Evolutionary conservation across 352 stramenopile species (phyloP), one percentile per base, ranked within the genome.

Genomic region (Phytophthora citricola): DNA sequence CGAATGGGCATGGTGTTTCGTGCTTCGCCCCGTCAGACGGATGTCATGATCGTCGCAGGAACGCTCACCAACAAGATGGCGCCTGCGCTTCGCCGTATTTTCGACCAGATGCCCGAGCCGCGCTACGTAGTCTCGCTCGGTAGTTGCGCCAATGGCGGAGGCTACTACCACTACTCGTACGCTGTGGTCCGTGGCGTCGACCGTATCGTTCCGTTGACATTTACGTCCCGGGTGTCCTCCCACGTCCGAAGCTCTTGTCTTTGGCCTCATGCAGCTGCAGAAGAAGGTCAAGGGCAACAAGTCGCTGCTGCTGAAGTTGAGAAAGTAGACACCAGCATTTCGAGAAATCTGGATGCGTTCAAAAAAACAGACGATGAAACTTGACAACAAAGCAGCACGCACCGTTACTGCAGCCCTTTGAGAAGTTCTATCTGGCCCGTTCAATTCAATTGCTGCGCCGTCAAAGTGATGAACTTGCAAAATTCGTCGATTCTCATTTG

Each of bases 21-120:
- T 65, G 97, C 95, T 0, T 92, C 82, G 40, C 91, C 91, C 1
- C 89, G 94, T 58, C 92, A 98, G 71, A 96, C 92, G 1, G 98
- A 99, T 79, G 94, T 99, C 11, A 99, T 99, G 98, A 98, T 99
- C 78, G 97, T 99, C 27, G 96, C 98, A 8, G 98, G 98, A 10
- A 99, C 97, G 10, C 75, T 99, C 20, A 99, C 96, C 58, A 99
- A 99, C 87, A 99, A 99, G 79, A 99, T 99, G 97, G 98, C 97
- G n/a, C 98, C 98, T 0, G 98, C 97, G 15, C 83, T 99, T 14
- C 87, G 97, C 34, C 85, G 86, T 38, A 87, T 99, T 22, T 98
- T 98, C 84, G 98, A 99, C 82, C 97, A 99, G 78, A 99, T 99
- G 97, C 96, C 97, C 3, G 97, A 99, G 75, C 97, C 97, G 10